Percentiles rank a stretch among this genome's conserved stretches.
These are phyloP conservation scores for Jatropha multifida DNA, from an alignment of 441 rosid species.

Conservation along the genomic window DNA sequence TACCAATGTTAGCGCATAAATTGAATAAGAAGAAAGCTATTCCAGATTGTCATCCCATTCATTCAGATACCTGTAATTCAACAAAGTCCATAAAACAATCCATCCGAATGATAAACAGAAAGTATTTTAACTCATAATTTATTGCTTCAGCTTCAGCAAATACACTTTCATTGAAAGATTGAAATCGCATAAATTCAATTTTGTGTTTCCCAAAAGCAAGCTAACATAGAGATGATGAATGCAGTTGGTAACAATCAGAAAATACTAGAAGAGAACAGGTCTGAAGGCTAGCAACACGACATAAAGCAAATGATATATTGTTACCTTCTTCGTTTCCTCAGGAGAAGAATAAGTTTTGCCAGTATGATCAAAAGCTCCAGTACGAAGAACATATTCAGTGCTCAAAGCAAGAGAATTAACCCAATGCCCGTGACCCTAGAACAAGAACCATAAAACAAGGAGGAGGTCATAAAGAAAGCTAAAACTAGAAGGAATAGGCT, in stretches of 20 bases:
- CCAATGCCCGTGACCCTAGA: conserved; percentile 99
- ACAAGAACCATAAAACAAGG: conserved; percentile 16
- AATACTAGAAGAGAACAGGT: not conserved
- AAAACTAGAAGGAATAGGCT: not conserved
- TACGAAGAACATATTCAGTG: conserved; percentile 93
- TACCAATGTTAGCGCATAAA: not conserved
- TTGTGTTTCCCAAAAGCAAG: not conserved
- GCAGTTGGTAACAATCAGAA: not conserved
- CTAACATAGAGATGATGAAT: not conserved
- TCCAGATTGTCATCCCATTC: not conserved
- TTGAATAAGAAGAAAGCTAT: not conserved
- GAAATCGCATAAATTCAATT: not conserved
- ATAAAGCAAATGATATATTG: conserved; percentile 7
- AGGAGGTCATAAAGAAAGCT: conserved; percentile 7
- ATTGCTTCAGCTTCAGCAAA: not conserved
- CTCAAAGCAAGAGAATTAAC: conserved; percentile 95
- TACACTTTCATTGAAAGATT: not conserved
- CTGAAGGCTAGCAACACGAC: not conserved
- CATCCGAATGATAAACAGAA: not conserved
- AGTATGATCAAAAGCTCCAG: conserved; percentile 97
- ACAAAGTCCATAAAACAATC: not conserved
- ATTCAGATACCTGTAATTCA: not conserved
- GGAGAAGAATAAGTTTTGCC: conserved; percentile 78
- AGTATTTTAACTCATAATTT: not conserved
- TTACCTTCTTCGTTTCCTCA: conserved; percentile 89